Conservation (phyloP, 495 filamentous ascomycete genomes). For the Glonium stellatum region DNA sequence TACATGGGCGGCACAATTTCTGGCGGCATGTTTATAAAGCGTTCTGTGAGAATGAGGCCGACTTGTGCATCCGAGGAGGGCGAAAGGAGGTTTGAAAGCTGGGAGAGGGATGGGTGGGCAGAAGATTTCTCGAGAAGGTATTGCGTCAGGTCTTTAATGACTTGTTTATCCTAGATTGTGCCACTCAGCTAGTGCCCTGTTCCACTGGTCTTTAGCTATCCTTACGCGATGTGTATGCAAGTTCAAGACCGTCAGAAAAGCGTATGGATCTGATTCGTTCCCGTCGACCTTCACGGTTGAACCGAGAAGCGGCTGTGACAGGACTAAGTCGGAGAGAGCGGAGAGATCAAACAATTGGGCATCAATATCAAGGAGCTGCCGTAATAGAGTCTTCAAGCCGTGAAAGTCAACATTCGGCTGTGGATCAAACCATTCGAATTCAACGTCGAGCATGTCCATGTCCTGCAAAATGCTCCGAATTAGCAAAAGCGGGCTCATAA, state of each 20-base stretch:
- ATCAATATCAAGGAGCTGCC: slow-evolving; percentile 91
- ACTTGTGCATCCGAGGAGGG: slow-evolving; percentile 50
- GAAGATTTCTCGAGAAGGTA: slow-evolving; percentile 63
- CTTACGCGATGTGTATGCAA: slow-evolving; percentile 63
- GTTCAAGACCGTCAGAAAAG: slow-evolving; percentile 87
- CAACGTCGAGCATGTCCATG: slow-evolving; percentile 84
- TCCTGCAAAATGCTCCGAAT: slow-evolving; percentile 46
- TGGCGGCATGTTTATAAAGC: slow-evolving; percentile 89
- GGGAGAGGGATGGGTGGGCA: slow-evolving; percentile 46
- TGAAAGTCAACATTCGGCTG: slow-evolving; percentile 87
- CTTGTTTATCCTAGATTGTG: slow-evolving; percentile 19
- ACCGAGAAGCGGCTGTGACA: slow-evolving; percentile 81
- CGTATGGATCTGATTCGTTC: slow-evolving; percentile 89
- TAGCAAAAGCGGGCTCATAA: background rate
- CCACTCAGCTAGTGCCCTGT: background rate
- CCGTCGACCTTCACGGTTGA: slow-evolving; percentile 94
- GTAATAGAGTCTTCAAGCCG: slow-evolving; percentile 81
- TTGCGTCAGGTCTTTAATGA: slow-evolving; percentile 45
- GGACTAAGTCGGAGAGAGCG: slow-evolving; percentile 74
- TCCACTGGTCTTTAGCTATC: background rate
- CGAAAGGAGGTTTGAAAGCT: slow-evolving; percentile 50
- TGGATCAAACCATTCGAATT: slow-evolving; percentile 98
- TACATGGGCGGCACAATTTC: slow-evolving; percentile 95
- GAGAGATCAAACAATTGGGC: slow-evolving; percentile 78
- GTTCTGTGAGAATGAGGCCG: slow-evolving; percentile 82